Conservation (phyloP, 495 filamentous ascomycete genomes). For the Lasiosphaeria hispida region DNA sequence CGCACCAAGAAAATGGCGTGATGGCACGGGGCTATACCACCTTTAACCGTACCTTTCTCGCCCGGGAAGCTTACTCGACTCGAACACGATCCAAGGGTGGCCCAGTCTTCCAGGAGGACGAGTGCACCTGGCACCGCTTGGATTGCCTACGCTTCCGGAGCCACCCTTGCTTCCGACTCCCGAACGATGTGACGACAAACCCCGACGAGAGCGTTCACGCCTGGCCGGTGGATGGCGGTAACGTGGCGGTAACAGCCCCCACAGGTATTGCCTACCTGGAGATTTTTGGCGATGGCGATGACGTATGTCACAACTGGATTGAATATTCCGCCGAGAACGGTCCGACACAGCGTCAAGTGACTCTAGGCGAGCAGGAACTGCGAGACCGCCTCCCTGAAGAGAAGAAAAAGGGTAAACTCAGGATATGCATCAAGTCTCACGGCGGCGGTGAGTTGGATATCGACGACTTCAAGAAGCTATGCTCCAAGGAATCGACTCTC, state of each 20-base stretch:
- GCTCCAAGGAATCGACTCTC: conserved; percentile 66
- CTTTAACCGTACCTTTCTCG: conserved; percentile 78
- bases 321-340: conserved; percentile 69
- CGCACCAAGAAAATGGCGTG: conserved; percentile 80
- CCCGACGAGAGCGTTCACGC: conserved; percentile 79
- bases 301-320: conserved; percentile 70
- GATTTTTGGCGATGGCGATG: conserved; percentile 70
- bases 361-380: conserved; percentile 72
- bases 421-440: conserved; percentile 68
- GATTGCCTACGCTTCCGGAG: conserved; percentile 84
- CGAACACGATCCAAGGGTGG: conserved; percentile 79
- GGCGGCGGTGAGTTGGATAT: conserved; percentile 70
- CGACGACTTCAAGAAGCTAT: conserved; percentile 65
- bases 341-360: conserved; percentile 64
- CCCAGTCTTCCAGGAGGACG: conserved; percentile 67
- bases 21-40: conserved; percentile 85
- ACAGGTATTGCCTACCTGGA: conserved; percentile 82
- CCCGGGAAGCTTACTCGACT: conserved; percentile 76
- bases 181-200: conserved; percentile 64
- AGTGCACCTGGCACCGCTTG: conserved; percentile 85
- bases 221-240: conserved; percentile 81
- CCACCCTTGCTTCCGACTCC: conserved; percentile 86
- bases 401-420: conserved; percentile 67
- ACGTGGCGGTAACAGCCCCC: conserved; percentile 73
- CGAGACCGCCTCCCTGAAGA: conserved; percentile 65